Evolutionary conservation across 2,329 filamentous ascomycete genomes (phyloP).

Genomic region (Cladosporium cucumerinum): DNA sequence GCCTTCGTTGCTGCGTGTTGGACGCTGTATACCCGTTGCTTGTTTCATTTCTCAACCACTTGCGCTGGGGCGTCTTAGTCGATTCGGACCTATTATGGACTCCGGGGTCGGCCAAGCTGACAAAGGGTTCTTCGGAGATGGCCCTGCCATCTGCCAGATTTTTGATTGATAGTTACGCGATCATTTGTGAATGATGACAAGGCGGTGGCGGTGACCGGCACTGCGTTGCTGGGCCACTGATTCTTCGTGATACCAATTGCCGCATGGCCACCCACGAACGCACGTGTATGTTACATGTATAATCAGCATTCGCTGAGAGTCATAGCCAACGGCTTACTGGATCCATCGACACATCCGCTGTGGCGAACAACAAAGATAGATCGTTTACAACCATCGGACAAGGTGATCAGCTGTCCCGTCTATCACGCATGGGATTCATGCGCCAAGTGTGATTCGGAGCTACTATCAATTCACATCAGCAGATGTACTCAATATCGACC

Average conservation of each 20-base stretch:
- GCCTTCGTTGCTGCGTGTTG: not conserved
- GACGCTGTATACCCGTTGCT: not conserved
- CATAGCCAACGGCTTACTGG: not conserved
- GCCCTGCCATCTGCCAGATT: conserved; percentile 1
- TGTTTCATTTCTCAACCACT: conserved; percentile 10
- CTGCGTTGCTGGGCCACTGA: not conserved
- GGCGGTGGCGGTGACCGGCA: not conserved
- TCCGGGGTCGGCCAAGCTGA: conserved; percentile 18
- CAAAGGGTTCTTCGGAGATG: conserved; percentile 9
- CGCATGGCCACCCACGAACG: not conserved
- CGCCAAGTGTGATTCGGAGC: not conserved
- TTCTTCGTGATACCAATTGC: not conserved
- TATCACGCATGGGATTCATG: not conserved
- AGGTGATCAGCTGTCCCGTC: not conserved
- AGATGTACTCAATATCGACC: not conserved
- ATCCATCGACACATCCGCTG: not conserved
- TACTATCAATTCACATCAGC: not conserved
- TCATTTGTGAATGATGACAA: conserved; percentile 1
- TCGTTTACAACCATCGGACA: not conserved
- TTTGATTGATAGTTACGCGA: conserved; percentile 7
- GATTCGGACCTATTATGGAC: conserved; percentile 22
- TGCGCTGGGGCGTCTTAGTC: conserved; percentile 8
- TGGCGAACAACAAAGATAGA: not conserved
- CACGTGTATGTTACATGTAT: not conserved
- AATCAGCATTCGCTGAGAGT: not conserved